Evolutionary conservation across 2,329 filamentous ascomycete genomes (phyloP).

Genomic region (Tetracladium maxilliforme): DNA sequence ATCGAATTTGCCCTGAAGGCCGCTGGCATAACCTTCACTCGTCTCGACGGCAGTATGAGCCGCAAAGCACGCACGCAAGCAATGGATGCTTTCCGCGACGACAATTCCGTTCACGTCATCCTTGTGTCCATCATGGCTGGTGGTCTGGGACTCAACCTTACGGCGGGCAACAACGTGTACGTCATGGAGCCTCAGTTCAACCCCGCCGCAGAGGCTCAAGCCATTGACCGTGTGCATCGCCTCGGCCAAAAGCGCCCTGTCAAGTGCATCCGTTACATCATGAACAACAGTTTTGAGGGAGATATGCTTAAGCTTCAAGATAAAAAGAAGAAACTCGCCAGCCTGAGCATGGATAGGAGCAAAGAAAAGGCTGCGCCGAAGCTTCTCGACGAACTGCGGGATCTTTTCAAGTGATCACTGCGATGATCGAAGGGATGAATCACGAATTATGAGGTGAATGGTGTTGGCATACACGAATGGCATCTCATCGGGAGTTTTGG

Average conservation of each 20-base stretch:
- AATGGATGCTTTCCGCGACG: conserved; percentile 63
- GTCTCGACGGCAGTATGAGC: conserved; percentile 85
- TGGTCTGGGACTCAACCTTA: conserved; percentile 83
- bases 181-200: conserved; percentile 99
- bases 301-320: conserved; percentile 81
- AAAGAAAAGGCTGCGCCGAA: conserved; percentile 16
- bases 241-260: conserved; percentile 84
- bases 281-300: conserved; percentile 83
- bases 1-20: conserved; percentile 69
- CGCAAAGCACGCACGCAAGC: conserved; percentile 59
- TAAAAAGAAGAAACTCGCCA: conserved; percentile 85
- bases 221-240: conserved; percentile 83
- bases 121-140: conserved; percentile 87
- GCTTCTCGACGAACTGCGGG: conserved; percentile 41
- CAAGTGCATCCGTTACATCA: conserved; percentile 76
- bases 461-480: too few relatives aligned
- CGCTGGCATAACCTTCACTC: conserved; percentile 51
- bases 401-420: conserved; percentile 35
- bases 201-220: conserved; percentile 86
- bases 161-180: conserved; percentile 72
- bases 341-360: conserved; percentile 60
- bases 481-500: too few relatives aligned
- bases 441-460: too few relatives aligned
- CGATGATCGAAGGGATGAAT: too few relatives aligned
- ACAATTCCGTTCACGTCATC: conserved; percentile 60